Evolutionary conservation across 106 monocot species (phyloP).

Genomic region (Amphibolis antarctica): DNA sequence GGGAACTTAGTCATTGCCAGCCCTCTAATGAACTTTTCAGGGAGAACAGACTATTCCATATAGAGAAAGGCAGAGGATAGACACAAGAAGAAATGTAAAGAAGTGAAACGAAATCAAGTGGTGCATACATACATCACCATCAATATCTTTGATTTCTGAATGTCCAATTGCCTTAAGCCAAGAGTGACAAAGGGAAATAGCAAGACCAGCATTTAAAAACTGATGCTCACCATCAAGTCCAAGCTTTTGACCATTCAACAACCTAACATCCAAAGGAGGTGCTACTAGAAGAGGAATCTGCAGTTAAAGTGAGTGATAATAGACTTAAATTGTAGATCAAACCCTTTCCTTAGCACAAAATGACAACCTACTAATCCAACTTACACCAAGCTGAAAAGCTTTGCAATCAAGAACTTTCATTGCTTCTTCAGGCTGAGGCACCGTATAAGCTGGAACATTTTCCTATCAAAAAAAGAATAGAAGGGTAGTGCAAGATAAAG

Average conservation of each 20-base stretch:
- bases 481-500: background rate
- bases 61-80: slow-evolving; percentile 4
- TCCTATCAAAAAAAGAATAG: slow-evolving; percentile 26
- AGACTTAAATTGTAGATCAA: background rate
- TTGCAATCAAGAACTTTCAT: slow-evolving; percentile 55
- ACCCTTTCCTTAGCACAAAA: background rate
- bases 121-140: slow-evolving; percentile 24
- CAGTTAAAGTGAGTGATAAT: slow-evolving; percentile 2
- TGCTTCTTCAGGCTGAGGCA: slow-evolving; percentile 89
- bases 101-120: background rate
- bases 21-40: slow-evolving; percentile 65
- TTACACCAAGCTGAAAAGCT: slow-evolving; percentile 68
- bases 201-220: slow-evolving; percentile 78
- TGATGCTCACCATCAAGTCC: slow-evolving; percentile 94
- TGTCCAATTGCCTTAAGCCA: slow-evolving; percentile 66
- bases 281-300: slow-evolving; percentile 63
- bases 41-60: slow-evolving; percentile 33
- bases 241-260: slow-evolving; percentile 50
- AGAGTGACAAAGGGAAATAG: slow-evolving; percentile 39
- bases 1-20: slow-evolving; percentile 41
- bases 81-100: background rate
- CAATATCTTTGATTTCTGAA: slow-evolving; percentile 13
- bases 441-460: slow-evolving; percentile 77
- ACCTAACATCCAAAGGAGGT: slow-evolving; percentile 36
- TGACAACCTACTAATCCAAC: slow-evolving; percentile 4